Conservation (phyloP, 495 filamentous ascomycete genomes). For the Peziza echinospora region DNA sequence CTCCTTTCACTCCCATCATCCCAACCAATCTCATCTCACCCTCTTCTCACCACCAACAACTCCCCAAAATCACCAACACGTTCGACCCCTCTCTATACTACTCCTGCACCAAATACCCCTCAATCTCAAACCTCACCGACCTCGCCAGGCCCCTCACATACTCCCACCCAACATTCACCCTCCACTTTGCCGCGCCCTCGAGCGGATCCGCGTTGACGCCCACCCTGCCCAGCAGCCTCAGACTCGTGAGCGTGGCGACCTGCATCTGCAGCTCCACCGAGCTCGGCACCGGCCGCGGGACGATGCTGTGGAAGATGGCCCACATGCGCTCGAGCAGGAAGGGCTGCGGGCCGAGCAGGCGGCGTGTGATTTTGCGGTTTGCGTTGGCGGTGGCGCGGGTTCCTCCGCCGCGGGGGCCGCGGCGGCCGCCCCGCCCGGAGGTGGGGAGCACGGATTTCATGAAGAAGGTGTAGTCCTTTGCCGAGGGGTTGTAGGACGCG, state of each 20-base stretch:
- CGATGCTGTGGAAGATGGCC: constrained; percentile 64
- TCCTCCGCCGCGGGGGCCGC: constrained; percentile 25
- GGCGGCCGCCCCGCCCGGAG: constrained; percentile 29
- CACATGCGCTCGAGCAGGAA: constrained; percentile 75
- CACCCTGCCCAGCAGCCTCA: constrained; percentile 47
- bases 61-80: too few relatives aligned
- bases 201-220: constrained; percentile 31
- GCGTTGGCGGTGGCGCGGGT: constrained; percentile 30
- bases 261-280: constrained; percentile 29
- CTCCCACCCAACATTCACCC: constrained; percentile 57
- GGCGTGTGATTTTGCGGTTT: constrained; percentile 46
- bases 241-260: constrained; percentile 56
- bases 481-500: constrained; percentile 65
- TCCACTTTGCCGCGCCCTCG: constrained; percentile 47
- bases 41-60: too few relatives aligned
- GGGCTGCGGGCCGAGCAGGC: constrained; percentile 50
- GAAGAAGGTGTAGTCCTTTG: constrained; percentile 62
- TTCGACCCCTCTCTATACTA: too few relatives aligned
- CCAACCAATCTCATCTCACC: too few relatives aligned
- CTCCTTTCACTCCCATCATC: too few relatives aligned
- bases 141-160: constrained; percentile 39
- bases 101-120: constrained; percentile 46
- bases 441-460: constrained; percentile 63
- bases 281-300: constrained; percentile 38
- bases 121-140: constrained; percentile 48